These are phyloP conservation scores for Cladosporium sp. DNA, from an alignment of 2,329 filamentous ascomycete genomes.

Conservation along the genomic window DNA sequence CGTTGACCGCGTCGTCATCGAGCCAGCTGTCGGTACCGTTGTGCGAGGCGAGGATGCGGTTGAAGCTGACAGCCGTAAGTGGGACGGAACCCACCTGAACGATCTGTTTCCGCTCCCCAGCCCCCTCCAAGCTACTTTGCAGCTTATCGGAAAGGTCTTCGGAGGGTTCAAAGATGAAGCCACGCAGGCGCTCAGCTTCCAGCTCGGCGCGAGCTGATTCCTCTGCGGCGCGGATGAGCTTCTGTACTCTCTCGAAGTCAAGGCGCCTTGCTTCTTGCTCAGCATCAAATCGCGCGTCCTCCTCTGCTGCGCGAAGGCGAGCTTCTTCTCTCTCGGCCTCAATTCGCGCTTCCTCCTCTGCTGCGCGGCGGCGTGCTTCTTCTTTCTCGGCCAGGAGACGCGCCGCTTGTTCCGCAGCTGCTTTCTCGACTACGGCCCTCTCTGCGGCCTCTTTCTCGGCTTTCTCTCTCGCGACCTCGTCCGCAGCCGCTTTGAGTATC, in stretches of 20 bases:
- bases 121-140: background rate
- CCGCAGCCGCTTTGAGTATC: background rate
- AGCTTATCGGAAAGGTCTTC: background rate
- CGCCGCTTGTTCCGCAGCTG: background rate
- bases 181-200: background rate
- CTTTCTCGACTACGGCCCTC: conserved; percentile 1
- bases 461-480: background rate
- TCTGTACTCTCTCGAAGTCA: background rate
- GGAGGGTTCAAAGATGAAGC: background rate
- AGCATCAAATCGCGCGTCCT: background rate
- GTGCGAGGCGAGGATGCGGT: conserved; percentile 3
- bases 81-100: background rate
- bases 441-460: conserved; percentile 6
- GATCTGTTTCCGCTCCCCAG: background rate
- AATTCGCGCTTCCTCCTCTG: conserved; percentile 7
- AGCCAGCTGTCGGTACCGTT: conserved; percentile 50
- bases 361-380: conserved; percentile 1
- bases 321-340: background rate
- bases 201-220: conserved; percentile 1
- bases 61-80: background rate
- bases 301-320: conserved; percentile 5
- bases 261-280: background rate
- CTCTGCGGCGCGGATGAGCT: background rate
- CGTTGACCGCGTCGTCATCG: conserved; percentile 71
- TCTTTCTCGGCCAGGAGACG: conserved; percentile 6